Base-by-base conservation (phyloP, 306 rosid species). In the Dryas octopetala region DNA sequence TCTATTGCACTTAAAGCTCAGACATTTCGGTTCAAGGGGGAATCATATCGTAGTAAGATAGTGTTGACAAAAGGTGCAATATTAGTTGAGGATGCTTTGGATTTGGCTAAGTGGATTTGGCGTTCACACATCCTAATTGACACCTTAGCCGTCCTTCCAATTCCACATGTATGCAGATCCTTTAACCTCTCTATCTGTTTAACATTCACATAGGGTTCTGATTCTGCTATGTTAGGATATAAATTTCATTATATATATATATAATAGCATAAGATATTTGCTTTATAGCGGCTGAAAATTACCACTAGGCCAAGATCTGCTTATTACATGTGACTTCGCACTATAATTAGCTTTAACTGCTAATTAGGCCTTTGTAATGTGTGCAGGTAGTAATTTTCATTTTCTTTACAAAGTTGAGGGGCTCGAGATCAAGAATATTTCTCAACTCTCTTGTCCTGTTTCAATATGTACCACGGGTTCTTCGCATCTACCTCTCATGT, bases 91-190 rank as follows among this genome's bases (percentile, higher is more conserved):
- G 53, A 50, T 12, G 53, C 53, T 50, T 15, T 50, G 53, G 53
- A 50, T 50, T 50, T 50, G 53, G 53, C 53, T 11, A 50, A 50
- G 53, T 12, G 53, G 59, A 53, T 53, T 53, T 53, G 59, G 7
- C 19, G 10, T 2, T 53, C 59, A 53, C 19, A 53, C 32, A 54
- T 80, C 41, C 41, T 80, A 28, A 64, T 80, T 17, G 84, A 80
- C 62, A 44, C 70, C 63, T 66, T 75, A 52, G 80, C 80, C 1
- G 68, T 80, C 64, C 84, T 80, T 47, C 80, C 84, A 9, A 58
- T 80, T 55, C 84, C 75, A 43, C 75, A 71, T 65, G 75, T 55
- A 70, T 55, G 17, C 4, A 11, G 8, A 13, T 5, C 53, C 15
- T 50, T 50, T 12, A 50, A 50, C 53, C 53, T 50, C 16, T 50